These are phyloP conservation scores for Blastobotrys robertii DNA, from an alignment of 805 yeast genomes.

Conservation along the genomic window DNA sequence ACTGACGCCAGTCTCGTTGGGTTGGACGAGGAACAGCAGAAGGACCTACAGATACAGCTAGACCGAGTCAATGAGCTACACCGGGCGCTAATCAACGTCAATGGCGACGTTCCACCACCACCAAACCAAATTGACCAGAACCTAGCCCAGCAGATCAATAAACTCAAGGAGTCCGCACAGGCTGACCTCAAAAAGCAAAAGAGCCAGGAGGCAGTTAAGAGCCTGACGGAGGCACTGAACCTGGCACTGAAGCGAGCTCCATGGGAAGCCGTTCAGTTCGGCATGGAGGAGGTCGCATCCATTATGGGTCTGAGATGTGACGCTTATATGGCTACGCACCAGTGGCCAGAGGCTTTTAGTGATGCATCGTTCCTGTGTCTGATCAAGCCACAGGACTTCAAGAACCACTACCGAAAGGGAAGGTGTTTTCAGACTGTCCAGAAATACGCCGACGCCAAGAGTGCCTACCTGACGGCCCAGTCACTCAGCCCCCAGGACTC, in stretches of 20 bases:
- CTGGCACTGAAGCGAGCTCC: conserved; percentile 31
- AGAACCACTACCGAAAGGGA: conserved; percentile 28
- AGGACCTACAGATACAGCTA: conserved; percentile 17
- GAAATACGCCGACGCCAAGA: conserved; percentile 18
- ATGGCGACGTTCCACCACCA: conserved; percentile 30
- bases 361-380: conserved; percentile 28
- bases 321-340: conserved; percentile 26
- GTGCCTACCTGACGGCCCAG: conserved; percentile 13
- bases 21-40: conserved; percentile 9
- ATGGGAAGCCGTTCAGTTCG: conserved; percentile 29
- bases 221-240: conserved; percentile 30
- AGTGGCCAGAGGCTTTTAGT: conserved; percentile 31
- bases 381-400: conserved; percentile 25
- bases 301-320: conserved; percentile 30
- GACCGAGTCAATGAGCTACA: conserved; percentile 24
- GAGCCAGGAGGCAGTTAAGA: conserved; percentile 28
- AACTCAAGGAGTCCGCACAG: conserved; percentile 27
- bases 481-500: conserved; percentile 13
- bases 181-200: conserved; percentile 20
- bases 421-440: conserved; percentile 17
- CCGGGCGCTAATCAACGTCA: conserved; percentile 22
- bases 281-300: conserved; percentile 27
- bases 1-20: conserved; percentile 7
- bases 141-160: conserved; percentile 24
- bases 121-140: conserved; percentile 20